These are phyloP conservation scores for Ophidiomyces ophidiicola DNA, from an alignment of 2,329 filamentous ascomycete genomes.

Conservation along the genomic window DNA sequence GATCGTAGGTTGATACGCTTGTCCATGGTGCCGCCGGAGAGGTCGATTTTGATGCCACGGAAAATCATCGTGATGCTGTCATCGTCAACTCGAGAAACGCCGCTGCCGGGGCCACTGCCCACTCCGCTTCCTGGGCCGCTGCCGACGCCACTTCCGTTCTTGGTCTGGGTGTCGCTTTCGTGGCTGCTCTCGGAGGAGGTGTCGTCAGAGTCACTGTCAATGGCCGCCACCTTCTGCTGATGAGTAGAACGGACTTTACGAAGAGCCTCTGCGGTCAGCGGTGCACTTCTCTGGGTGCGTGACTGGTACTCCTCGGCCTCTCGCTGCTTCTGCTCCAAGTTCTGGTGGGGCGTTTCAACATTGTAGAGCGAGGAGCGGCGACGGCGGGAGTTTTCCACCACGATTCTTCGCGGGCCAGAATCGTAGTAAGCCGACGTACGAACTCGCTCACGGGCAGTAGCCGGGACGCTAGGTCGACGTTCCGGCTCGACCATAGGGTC, in stretches of 20 bases:
- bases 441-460: constrained; percentile 18
- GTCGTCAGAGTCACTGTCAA: constrained; percentile 31
- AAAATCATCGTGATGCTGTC: constrained; percentile 31
- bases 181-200: constrained; percentile 32
- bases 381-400: constrained; percentile 26
- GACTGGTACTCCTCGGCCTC: constrained; percentile 30
- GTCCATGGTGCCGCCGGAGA: constrained; percentile 26
- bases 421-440: constrained; percentile 26
- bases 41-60: constrained; percentile 31
- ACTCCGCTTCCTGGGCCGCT: constrained; percentile 21
- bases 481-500: constrained; percentile 23
- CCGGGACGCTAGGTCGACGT: constrained; percentile 23
- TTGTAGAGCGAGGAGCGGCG: constrained; percentile 26
- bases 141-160: constrained; percentile 23
- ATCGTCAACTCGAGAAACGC: constrained; percentile 25
- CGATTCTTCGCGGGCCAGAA: constrained; percentile 22
- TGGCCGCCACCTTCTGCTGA: neutral
- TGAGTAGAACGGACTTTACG: constrained; percentile 17
- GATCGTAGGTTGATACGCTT: constrained; percentile 32
- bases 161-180: constrained; percentile 27
- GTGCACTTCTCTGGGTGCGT: constrained; percentile 13
- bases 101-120: constrained; percentile 22
- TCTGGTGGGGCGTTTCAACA: constrained; percentile 15
- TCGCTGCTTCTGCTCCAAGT: constrained; percentile 29
- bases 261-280: constrained; percentile 16